Evolutionary conservation across 768 basidiomycete genomes (phyloP), one percentile per base, ranked within the genome.

Genomic region (Fomitopsis pulvina): DNA sequence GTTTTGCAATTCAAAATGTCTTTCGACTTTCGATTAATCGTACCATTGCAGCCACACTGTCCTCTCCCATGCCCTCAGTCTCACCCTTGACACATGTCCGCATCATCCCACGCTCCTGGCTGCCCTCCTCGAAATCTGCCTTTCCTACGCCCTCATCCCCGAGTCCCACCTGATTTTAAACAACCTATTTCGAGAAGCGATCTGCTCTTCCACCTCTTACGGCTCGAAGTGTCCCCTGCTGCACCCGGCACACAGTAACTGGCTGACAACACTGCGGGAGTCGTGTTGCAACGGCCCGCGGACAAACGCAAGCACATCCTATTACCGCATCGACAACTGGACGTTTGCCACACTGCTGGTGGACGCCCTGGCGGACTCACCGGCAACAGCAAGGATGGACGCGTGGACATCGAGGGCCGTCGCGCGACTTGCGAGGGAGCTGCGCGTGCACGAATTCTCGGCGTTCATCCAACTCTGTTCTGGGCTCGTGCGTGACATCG

Each of bases 1-100:
- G 66, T 51, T n/a, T 21, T 38, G 11, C 21, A 34, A 42, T 37
- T 18, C 39, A 28, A 51, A 45, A 21, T 3, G 38, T n/a, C 3
- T 4, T 53, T 18, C n/a, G 20, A 14, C 3, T 9, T 21, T 6
- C 2, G 4, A 16, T 34, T 7, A 10, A 45, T 47, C 28, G 46
- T 14, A 2, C 43, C 21, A 46, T 21, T 28, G 10, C 37, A 83
- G 80, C 41, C 74, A 67, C 58, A 67, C 76, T 18, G 55, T 83
- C 18, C 57, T 77, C 3, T 71, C 79, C 0, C 79, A 84, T 58
- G 76, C 80, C 8, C 60, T 82, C 6, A 69, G 67, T 21, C 59
- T 80, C 25, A 67, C 79, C 12, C 60, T 82, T 34, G 63, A 64
- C 21, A 62, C 64, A 3, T 79, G 74, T 50, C 66, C 72, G 4